Evolutionary conservation across 495 filamentous ascomycete species (phyloP), one percentile per base, ranked within the genome.

Genomic region (Hypoxylon lenormandii): DNA sequence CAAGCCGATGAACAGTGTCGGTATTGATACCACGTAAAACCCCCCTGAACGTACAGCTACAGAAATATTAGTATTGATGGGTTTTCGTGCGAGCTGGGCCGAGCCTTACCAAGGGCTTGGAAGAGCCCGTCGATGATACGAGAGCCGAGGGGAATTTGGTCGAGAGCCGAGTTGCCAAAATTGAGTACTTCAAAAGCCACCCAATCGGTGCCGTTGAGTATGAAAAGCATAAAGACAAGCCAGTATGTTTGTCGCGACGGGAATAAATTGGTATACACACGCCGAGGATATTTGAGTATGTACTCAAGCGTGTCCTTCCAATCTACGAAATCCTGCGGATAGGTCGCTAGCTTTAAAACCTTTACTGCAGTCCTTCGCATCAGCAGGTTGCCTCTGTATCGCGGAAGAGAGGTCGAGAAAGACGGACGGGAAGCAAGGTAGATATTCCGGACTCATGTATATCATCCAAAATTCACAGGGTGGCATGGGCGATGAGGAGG

Each of bases 231-330:
- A 18, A 86, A 84, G 3, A 92, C 74, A 2, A 96, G 81, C 87
- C 92, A 96, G 87, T 90, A 94, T 0, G 91, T 93, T 59, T 92
- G 88, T 12, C 84, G 83, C 7, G 84, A 79, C 1, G 92, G 91
- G 72, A 96, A 94, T 15, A 96, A 82, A 69, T 93, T 91, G 7
- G 93, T 96, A 71, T 95, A 94, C 21, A 91, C 89, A 33, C 91
- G 84, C 22, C 91, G 79, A 0, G 91, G 92, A 72, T 95, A 92
- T 40, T 88, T 84, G 37, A 96, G 81, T n/a, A 95, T 87, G 69
- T 95, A 96, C 60, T 86, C 84, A 15, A 96, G 80, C 1, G 90
- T 93, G n/a, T 84, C 80, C 67, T 85, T 88, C 74, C 76, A 75
- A 4, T 77, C 76, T n/a, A 55, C 30, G 8, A 76, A 67, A 33